Evolutionary conservation across 2,329 filamentous ascomycete genomes (phyloP), one percentile per base, ranked within the genome.

Genomic region (Arthrobotrys megalospora): DNA sequence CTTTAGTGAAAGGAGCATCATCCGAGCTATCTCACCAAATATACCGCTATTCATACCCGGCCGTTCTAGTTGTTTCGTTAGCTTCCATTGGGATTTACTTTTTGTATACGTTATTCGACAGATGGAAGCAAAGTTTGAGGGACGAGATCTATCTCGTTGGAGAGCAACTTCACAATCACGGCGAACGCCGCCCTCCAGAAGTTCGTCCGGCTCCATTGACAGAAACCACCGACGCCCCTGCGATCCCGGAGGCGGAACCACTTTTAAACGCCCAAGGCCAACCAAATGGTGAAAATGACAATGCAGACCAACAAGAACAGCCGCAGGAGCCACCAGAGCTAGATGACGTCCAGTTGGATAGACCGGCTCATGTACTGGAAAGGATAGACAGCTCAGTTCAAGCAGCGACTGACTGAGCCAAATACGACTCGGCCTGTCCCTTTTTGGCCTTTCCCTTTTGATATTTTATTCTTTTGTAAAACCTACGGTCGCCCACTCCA

Each of bases 81-180:
- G 79, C 85, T 36, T 80, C 83, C 6, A 72, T 73, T n/a, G 79
- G 79, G 7, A 66, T 73, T 8, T 82, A 81, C 58, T 80, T 80
- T 41, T 50, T 82, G 41, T 81, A 81, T 65, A 85, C 88, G 53
- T 88, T 93, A 65, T 88, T 96, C 64, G 88, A 89, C 55, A 86
- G 89, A 19, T 98, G 95, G 94, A 90, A 92, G 81, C 87, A 90
- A 72, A 89, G 91, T 73, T 93, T 99, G 55, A 88, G 93, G 45
- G 96, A 99, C 84, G 96, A 99, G 85, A 94, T 97, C 0, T 99
- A 99, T 84, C 86, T 99, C 52, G 96, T 98, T 82, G 96, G 96
- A 1, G 95, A 99, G 85, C 87, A 94, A 76, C 85, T 99, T 82
- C 96, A 99, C 85, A 99, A 99, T 84, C 97, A 97, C 85, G 93